A percentile compares a stretch with the other conserved stretches of the same genome.
Evolutionary conservation across 2,329 filamentous ascomycete genomes (phyloP).

Genomic region (Alternaria longipes): DNA sequence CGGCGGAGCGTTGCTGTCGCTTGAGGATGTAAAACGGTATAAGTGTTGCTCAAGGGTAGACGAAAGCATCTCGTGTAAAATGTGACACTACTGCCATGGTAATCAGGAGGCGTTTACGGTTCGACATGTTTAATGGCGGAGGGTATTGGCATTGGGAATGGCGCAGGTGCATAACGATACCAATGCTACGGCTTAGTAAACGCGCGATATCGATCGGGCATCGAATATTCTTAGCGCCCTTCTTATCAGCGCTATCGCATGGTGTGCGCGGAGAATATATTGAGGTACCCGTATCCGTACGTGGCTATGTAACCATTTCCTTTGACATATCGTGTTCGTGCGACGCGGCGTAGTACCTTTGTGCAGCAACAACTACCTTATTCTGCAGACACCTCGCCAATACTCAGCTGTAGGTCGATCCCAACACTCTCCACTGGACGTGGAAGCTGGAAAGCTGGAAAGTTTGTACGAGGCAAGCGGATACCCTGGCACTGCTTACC

Average conservation of each 20-base stretch:
- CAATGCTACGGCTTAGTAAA: not conserved
- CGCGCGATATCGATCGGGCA: not conserved
- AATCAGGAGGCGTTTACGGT: not conserved
- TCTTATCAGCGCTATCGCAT: constrained; percentile 1
- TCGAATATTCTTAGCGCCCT: not conserved
- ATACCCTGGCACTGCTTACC: not conserved
- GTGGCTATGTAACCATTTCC: constrained; percentile 3
- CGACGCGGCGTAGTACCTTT: not conserved
- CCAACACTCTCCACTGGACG: not conserved
- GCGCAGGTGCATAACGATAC: not conserved
- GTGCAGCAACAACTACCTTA: not conserved
- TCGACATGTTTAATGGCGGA: not conserved
- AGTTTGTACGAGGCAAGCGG: not conserved
- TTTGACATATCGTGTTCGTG: constrained; percentile 1
- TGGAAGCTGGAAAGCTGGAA: not conserved
- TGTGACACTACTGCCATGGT: not conserved
- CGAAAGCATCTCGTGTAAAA: no score
- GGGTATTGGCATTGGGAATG: not conserved
- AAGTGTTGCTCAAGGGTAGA: not conserved
- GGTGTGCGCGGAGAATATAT: not conserved
- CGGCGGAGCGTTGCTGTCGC: constrained; percentile 35
- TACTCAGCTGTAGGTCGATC: not conserved
- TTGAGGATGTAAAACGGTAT: constrained; percentile 7
- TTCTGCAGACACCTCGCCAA: not conserved
- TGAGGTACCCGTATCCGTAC: constrained; percentile 4